A percentile compares a stretch with the other conserved stretches of the same genome.
Conservation (phyloP, 441 rosid genomes). For the Syzygium malaccense region DNA sequence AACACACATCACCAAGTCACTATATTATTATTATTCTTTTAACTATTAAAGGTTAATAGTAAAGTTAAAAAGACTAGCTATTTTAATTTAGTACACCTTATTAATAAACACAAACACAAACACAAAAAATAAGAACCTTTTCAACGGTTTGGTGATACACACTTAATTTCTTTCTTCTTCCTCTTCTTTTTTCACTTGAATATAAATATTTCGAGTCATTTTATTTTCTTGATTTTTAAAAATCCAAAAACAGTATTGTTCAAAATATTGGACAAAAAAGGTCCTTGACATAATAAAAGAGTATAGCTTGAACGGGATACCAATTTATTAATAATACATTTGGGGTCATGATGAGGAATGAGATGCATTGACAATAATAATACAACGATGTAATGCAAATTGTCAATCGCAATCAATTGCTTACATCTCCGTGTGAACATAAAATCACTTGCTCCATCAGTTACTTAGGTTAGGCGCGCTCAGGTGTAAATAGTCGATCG, state of each 20-base stretch:
- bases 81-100: background rate
- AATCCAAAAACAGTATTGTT: background rate
- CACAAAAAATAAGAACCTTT: background rate
- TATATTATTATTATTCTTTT: background rate
- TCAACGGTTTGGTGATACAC: background rate
- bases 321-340: no score
- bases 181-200: no score
- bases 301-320: background rate
- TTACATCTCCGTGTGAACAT: background rate
- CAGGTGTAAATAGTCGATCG: no score
- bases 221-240: no score
- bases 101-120: background rate
- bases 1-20: background rate
- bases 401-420: background rate
- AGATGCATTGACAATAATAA: background rate
- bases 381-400: background rate
- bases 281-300: background rate
- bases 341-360: background rate
- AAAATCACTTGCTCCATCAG: background rate
- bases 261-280: background rate
- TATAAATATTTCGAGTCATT: no score
- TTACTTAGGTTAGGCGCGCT: background rate
- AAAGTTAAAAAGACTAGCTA: background rate
- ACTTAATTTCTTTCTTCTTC: no score
- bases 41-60: rapidly evolving